Base-by-base conservation (phyloP, 306 rosid species). In the Alnus rubra region DNA sequence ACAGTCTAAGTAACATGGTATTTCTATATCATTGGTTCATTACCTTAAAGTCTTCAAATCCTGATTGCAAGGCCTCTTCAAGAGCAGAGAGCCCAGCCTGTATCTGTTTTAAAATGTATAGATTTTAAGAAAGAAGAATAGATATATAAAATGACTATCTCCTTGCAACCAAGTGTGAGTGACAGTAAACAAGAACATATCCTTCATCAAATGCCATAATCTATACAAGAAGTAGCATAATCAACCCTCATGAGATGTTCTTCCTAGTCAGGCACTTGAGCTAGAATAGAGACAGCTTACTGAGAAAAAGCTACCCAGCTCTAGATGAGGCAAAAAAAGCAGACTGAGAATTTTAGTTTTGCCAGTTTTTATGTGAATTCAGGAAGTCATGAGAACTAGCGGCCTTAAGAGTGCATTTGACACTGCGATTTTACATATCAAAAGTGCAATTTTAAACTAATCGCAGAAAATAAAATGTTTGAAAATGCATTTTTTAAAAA, bases 41-140 rank as follows among this genome's bases (percentile, higher is more conserved):
- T 81, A 95, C 99, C 99, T 93, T 93, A 55, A 90, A 95, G 88
- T 95, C 99, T 87, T 95, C 99, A 77, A 88, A 95, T 80, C 98
- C 99, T 74, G 90, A 75, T 63, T 83, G 73, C 85, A 95, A 48
- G 73, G 99, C 97, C 74, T 95, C 98, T 87, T 93, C 93, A 2
- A 95, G 98, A n/a, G 98, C 90, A 33, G 99, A 95, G 71, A 95
- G 89, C 50, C 93, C 92, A 71, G 99, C 99, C 90, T 95, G 87
- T 69, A 86, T 74, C 99, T 93, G 83, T 87, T 70, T 2, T 76
- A 80, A 37, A 83, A 49, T 51, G 48, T 54, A 10, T n/a, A 42
- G 47, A 7, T 9, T 4, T 14, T 60, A 10, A 4, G 12, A 18
- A 42, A 19, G 50, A 10, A 4, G 12, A 18, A 42, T 1, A 44